Percentiles rank a stretch among this genome's conserved stretches.
Evolutionary conservation across 2,329 filamentous ascomycete species (phyloP).

Genomic region (Ilyonectria robusta): DNA sequence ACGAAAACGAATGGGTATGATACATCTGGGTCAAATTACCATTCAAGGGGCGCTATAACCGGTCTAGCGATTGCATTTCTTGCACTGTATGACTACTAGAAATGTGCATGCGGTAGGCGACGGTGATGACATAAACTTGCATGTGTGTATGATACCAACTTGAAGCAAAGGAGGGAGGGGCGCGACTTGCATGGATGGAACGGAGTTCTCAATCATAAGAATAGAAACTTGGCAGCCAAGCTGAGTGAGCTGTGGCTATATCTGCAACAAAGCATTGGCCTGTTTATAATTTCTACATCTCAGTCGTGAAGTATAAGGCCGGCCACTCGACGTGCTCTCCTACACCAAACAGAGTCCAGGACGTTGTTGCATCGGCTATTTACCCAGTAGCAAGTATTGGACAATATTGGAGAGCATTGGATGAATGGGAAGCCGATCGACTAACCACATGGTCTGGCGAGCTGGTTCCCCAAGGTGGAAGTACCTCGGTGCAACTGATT

Average conservation of each 20-base stretch:
- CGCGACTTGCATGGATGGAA: slow-evolving; percentile 2
- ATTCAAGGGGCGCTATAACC: neutral
- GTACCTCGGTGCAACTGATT: slow-evolving; percentile 2
- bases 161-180: slow-evolving; percentile 31
- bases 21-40: slow-evolving; percentile 3
- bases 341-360: neutral
- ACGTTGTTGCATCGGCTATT: too few species aligned
- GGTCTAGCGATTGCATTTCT: slow-evolving; percentile 22
- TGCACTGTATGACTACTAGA: slow-evolving; percentile 39
- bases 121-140: slow-evolving; percentile 32
- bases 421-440: neutral
- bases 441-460: slow-evolving; percentile 35
- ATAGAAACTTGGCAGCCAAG: neutral
- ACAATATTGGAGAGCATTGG: neutral
- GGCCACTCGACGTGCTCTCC: neutral
- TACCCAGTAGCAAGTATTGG: too few species aligned
- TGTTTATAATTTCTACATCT: neutral
- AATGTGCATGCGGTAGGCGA: slow-evolving; percentile 16
- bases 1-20: neutral
- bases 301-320: neutral
- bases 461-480: slow-evolving; percentile 51
- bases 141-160: slow-evolving; percentile 47
- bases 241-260: neutral
- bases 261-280: neutral
- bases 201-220: neutral